Evolutionary conservation across 177 flowering plant genomes (phyloP).

Genomic region (Telopea speciosissima): DNA sequence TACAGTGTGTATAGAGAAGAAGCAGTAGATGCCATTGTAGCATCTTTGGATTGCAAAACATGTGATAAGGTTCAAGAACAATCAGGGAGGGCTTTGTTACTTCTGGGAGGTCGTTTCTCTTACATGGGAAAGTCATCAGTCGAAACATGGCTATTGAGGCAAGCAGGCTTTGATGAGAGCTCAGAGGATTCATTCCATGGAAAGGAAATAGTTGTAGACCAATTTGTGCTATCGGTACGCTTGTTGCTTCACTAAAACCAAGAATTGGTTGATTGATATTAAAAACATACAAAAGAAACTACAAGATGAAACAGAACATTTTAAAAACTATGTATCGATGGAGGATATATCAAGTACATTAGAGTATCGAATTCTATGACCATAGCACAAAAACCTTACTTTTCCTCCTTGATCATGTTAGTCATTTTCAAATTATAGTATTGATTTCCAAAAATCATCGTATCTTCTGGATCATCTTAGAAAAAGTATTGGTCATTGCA

Average conservation of each 20-base stretch:
- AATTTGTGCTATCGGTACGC: slow-evolving; percentile 17
- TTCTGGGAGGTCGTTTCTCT: slow-evolving; percentile 47
- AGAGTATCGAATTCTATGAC: too few relatives aligned
- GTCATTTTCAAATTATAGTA: too few relatives aligned
- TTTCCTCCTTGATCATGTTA: too few relatives aligned
- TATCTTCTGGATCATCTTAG: too few relatives aligned
- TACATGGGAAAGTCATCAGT: slow-evolving; percentile 35
- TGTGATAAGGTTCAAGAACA: slow-evolving; percentile 40
- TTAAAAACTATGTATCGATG: too few relatives aligned
- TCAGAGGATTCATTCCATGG: slow-evolving; percentile 22
- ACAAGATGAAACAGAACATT: too few relatives aligned
- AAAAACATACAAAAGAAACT: background rate
- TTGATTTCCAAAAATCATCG: too few relatives aligned
- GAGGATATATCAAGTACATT: too few relatives aligned
- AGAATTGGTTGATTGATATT: background rate
- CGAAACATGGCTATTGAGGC: slow-evolving; percentile 49
- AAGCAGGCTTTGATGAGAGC: slow-evolving; percentile 38
- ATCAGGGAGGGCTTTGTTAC: slow-evolving; percentile 48
- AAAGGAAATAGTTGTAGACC: slow-evolving; percentile 15
- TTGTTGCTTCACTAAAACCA: background rate
- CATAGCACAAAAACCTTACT: too few relatives aligned
- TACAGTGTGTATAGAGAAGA: slow-evolving; percentile 61
- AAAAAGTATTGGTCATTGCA: background rate
- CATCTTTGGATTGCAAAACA: slow-evolving; percentile 30
- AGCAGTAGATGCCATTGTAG: slow-evolving; percentile 43